A percentile compares a stretch with the other conserved stretches of the same genome.
These are phyloP conservation scores for Biscogniauxia mediterranea DNA, from an alignment of 2,329 filamentous ascomycete genomes.

Conservation along the genomic window DNA sequence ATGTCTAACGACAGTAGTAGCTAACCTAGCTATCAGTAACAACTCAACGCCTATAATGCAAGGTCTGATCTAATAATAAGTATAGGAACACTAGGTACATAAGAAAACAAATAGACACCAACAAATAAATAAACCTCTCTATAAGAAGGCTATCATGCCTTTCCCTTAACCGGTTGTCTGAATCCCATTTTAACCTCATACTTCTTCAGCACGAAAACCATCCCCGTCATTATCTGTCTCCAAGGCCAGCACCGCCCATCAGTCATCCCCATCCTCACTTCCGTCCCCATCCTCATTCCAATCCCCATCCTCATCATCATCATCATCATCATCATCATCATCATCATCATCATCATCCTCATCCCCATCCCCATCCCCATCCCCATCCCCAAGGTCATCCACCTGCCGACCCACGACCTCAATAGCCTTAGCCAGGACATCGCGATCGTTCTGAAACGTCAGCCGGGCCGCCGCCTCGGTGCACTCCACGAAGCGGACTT, in stretches of 20 bases:
- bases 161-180: not conserved
- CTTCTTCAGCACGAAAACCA: too few relatives aligned
- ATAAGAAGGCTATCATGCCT: not conserved
- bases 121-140: not conserved
- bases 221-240: not conserved
- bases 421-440: conserved; percentile 28
- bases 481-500: conserved; percentile 22
- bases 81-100: too few relatives aligned
- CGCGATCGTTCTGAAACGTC: conserved; percentile 32
- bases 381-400: too few relatives aligned
- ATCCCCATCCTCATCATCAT: too few relatives aligned
- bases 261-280: not conserved
- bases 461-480: conserved; percentile 25
- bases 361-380: not conserved
- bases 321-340: too few relatives aligned
- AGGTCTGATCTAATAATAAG: not conserved
- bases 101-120: too few relatives aligned
- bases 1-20: not conserved
- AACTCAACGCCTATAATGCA: not conserved
- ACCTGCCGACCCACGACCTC: conserved; percentile 20
- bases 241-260: not conserved
- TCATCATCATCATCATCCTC: not conserved
- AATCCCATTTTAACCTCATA: too few relatives aligned
- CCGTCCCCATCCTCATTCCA: not conserved
- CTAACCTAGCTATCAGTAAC: not conserved